A percentile compares a stretch with the other conserved stretches of the same genome.
These are phyloP conservation scores for Epichloe baconii DNA, from an alignment of 2,329 filamentous ascomycete species.

Conservation along the genomic window DNA sequence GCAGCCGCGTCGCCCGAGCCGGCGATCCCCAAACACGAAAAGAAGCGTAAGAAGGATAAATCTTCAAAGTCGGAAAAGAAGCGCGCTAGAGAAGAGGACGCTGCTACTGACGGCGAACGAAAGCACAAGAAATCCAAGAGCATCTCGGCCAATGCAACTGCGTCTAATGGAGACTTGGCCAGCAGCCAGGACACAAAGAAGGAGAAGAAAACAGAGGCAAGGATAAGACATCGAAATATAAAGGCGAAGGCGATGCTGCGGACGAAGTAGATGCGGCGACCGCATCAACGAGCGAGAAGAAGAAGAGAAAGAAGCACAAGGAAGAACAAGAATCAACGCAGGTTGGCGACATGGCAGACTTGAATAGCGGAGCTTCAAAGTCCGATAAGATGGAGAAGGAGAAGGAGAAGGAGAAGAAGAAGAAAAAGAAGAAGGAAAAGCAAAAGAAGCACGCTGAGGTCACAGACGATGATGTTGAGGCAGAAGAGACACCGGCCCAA, in stretches of 20 bases:
- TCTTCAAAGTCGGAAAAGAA: conserved; percentile 27
- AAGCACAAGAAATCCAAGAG: conserved; percentile 39
- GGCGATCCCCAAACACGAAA: conserved; percentile 21
- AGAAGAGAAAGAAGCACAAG: conserved; percentile 20
- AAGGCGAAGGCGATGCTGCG: background rate
- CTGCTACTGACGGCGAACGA: conserved; percentile 25
- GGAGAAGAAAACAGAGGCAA: conserved; percentile 20
- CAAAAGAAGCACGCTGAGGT: conserved; percentile 13
- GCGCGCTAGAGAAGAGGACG: conserved; percentile 30
- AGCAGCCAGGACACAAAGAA: conserved; percentile 21
- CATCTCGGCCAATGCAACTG: conserved; percentile 20
- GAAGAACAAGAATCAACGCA: conserved; percentile 13
- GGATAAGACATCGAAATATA: conserved; percentile 11
- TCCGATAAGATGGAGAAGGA: conserved; percentile 15
- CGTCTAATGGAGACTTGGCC: conserved; percentile 11
- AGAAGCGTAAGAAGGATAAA: conserved; percentile 26
- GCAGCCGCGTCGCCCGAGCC: conserved; percentile 19
- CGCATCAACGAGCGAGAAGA: conserved; percentile 5
- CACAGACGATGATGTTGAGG: conserved; percentile 5
- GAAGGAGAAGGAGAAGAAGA: conserved; percentile 3
- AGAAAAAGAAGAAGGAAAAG: conserved; percentile 15
- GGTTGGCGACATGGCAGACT: conserved; percentile 1
- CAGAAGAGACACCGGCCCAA: background rate
- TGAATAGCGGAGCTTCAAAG: conserved; percentile 12
- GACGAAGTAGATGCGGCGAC: conserved; percentile 1